Conservation (phyloP, 2,329 filamentous ascomycete species). For the Hymenoscyphus fructigenus region DNA sequence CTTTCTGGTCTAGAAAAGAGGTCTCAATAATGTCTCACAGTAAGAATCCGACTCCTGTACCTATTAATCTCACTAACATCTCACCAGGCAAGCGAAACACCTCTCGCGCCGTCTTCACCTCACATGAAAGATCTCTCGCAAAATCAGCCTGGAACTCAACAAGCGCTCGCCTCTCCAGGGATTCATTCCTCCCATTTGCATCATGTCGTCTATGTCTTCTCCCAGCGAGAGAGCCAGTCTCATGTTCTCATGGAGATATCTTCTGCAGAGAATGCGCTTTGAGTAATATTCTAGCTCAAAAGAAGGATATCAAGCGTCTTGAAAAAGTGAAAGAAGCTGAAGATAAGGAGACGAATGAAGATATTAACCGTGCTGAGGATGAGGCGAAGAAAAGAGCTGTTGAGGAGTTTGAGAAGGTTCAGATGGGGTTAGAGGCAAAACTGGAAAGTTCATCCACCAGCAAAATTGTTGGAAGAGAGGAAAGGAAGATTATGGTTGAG, state of each 20-base stretch:
- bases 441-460: slow-evolving; percentile 34
- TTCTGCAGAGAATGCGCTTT: slow-evolving; percentile 96
- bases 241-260: slow-evolving; percentile 80
- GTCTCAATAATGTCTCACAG: slow-evolving; percentile 48
- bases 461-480: slow-evolving; percentile 42
- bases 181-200: slow-evolving; percentile 89
- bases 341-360: slow-evolving; percentile 61
- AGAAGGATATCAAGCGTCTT: slow-evolving; percentile 83
- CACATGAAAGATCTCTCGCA: slow-evolving; percentile 81
- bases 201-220: slow-evolving; percentile 86
- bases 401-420: slow-evolving; percentile 79
- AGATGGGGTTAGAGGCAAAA: slow-evolving; percentile 61
- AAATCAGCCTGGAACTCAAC: slow-evolving; percentile 80
- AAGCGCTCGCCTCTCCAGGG: slow-evolving; percentile 80
- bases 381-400: slow-evolving; percentile 71
- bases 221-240: slow-evolving; percentile 76
- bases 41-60: slow-evolving; percentile 35
- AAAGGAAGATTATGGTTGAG: slow-evolving; percentile 45
- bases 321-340: slow-evolving; percentile 65
- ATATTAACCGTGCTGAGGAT: slow-evolving; percentile 59
- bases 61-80: slow-evolving; percentile 13
- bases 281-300: slow-evolving; percentile 84
- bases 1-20: neutral
- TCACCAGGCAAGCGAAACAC: slow-evolving; percentile 78
- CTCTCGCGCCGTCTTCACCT: slow-evolving; percentile 88